Percentiles rank a stretch among this genome's conserved stretches.
Conservation (phyloP, 257 asterid genomes). For the Solanum ossicruentum region DNA sequence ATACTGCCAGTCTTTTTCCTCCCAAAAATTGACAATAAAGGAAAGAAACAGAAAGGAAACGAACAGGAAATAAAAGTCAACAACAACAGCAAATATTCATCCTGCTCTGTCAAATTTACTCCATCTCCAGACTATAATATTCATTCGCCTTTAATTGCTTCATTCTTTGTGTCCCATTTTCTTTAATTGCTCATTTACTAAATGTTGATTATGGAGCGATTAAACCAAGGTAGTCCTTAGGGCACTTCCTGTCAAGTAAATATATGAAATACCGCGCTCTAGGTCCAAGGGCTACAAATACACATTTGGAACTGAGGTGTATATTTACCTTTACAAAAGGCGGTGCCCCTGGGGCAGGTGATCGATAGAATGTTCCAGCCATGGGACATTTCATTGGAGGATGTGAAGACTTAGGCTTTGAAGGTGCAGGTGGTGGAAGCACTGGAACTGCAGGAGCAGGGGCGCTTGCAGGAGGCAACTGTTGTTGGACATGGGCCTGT, state of each 20-base stretch:
- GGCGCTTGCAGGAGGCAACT: conserved; percentile 12
- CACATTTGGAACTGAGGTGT: not conserved
- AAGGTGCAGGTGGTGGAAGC: conserved; percentile 22
- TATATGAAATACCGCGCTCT: not conserved
- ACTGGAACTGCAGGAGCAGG: conserved; percentile 21
- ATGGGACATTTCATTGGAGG: conserved; percentile 62
- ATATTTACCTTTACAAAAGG: conserved; percentile 47
- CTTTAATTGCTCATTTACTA: not conserved
- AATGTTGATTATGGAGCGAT: not conserved
- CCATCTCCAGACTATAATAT: not conserved
- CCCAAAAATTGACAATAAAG: not conserved
- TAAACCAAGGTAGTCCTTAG: not conserved
- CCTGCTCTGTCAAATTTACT: not conserved
- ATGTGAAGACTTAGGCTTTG: conserved; percentile 36
- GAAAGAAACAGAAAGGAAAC: not conserved
- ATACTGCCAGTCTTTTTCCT: not conserved
- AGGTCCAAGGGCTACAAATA: not conserved
- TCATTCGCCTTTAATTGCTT: not conserved
- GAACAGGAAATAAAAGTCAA: not conserved
- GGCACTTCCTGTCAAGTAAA: not conserved
- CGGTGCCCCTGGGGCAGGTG: conserved; percentile 57
- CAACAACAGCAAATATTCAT: not conserved
- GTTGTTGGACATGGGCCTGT: conserved; percentile 22
- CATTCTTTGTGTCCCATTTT: not conserved
- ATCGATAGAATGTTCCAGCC: conserved; percentile 58